Evolutionary conservation across 306 rosid species (phyloP), one percentile per base, ranked within the genome.

Genomic region (Sindora glabra): DNA sequence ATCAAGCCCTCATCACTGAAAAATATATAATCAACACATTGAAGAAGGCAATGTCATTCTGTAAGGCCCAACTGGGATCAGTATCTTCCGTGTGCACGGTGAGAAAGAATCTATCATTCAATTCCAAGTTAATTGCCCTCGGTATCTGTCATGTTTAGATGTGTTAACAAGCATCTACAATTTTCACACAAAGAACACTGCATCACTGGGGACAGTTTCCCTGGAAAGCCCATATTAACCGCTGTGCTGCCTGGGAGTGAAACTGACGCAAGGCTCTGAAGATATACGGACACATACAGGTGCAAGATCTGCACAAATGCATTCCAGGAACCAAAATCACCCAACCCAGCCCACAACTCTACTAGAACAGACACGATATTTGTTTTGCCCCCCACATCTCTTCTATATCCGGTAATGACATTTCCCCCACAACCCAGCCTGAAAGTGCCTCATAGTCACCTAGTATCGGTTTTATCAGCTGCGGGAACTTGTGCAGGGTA

Each of bases 401-500:
- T 64, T 48, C 40, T 41, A 41, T 56, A 15, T 44, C 62, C 10
- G 4, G 50, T 21, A 30, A 46, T 26, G 46, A 74, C 48, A 70
- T 39, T 48, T 67, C 53, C 63, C 71, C 70, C 54, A 65, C 54
- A 64, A 67, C 48, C 54, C 62, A 61, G 40, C 64, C 23, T 59
- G 15, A n/a, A 61, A 52, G 42, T 51, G n/a, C 56, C 45, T 62
- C 40, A 18, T 26, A 38, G 61, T 86, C 79, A 77, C 82, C 81
- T 79, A 13, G 48, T 52, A 39, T 51, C 74, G 15, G 70, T 56
- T 62, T 67, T 77, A 71, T 82, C 86, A 49, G 74, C 97, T 4
- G 94, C 83, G 53, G 97, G 83, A 46, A 94, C 99, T 38, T 84
- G 62, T 5, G 83, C 73, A 8, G 99, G 90, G 82, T 78, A 94